phyloP scores from a whole-genome alignment of 257 asterid species.

The Fraxinus americana region DNA sequence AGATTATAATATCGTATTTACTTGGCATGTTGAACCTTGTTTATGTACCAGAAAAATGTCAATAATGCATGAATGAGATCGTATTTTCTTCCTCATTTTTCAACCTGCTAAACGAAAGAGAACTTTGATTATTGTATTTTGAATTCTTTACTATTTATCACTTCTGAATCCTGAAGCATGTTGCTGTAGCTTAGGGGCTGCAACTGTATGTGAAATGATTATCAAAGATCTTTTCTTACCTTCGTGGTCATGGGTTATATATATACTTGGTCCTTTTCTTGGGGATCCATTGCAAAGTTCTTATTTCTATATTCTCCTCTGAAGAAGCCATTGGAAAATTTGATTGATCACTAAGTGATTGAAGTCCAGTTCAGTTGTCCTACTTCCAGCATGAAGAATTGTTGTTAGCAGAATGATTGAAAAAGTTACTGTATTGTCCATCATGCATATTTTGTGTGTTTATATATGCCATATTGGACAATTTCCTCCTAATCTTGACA shows the following conservation, averaged over 20 bases:
- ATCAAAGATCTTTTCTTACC: background rate
- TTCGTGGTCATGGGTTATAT: background rate
- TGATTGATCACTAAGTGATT: background rate
- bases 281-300: background rate
- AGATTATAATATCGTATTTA: background rate
- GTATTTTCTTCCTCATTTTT: background rate
- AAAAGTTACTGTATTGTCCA: background rate
- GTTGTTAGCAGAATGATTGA: background rate
- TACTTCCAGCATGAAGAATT: background rate
- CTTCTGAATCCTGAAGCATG: background rate
- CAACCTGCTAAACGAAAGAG: background rate
- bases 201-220: background rate
- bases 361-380: background rate
- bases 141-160: background rate
- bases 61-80: background rate
- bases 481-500: background rate
- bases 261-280: background rate
- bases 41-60: background rate
- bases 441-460: background rate
- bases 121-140: background rate
- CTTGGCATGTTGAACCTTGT: background rate
- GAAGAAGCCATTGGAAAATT: background rate
- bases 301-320: background rate
- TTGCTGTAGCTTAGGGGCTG: background rate
- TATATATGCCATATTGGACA: background rate